Evolutionary conservation across 306 rosid genomes (phyloP), one percentile per base, ranked within the genome.

Genomic region (Begonia masoniana): DNA sequence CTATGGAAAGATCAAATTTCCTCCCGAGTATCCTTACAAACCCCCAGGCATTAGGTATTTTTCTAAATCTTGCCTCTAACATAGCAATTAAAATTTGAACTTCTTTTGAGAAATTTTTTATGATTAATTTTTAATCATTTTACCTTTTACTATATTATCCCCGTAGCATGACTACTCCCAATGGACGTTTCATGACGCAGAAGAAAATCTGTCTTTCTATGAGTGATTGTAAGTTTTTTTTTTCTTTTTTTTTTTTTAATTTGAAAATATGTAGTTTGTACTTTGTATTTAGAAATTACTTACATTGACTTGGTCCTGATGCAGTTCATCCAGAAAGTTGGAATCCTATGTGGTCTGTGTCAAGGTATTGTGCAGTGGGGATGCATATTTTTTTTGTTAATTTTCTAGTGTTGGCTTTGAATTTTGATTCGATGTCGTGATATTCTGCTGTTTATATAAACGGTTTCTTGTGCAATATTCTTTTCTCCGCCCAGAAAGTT

Each of bases 321-420:
- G 75, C 77, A 86, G 99, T 86, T 76, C 99, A 91, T 75, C 99
- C 99, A 7, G 99, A 91, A 74, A 83, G 81, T 77, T 91, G 99
- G 99, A 91, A 91, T 79, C 99, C 99, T 12, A 83, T 91, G 96
- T 91, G 99, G 99, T 91, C 96, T 9, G 96, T 83, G n/a, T 86
- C 99, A 57, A 91, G 96, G 99, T 91, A 64, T 67, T 82, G 43
- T 43, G 0, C 35, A 3, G n/a, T 45, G 8, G 2, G 1, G 0
- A 26, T 31, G 39, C 1, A 0, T 31, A 0, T 31, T 31, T 31
- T 31, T 31, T 31, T 31, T 31, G 6, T 6, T 6, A 31, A 5
- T 31, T 31, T 45, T 45, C 7, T 45, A 45, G 61, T 23, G 41
- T 55, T 24, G 57, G 51, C 42, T 56, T 12, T 21, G 41, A 45